Percentiles rank a stretch among this genome's conserved stretches.
phyloP scores from a whole-genome alignment of 495 filamentous ascomycete genomes.

The Tuber borchii region DNA sequence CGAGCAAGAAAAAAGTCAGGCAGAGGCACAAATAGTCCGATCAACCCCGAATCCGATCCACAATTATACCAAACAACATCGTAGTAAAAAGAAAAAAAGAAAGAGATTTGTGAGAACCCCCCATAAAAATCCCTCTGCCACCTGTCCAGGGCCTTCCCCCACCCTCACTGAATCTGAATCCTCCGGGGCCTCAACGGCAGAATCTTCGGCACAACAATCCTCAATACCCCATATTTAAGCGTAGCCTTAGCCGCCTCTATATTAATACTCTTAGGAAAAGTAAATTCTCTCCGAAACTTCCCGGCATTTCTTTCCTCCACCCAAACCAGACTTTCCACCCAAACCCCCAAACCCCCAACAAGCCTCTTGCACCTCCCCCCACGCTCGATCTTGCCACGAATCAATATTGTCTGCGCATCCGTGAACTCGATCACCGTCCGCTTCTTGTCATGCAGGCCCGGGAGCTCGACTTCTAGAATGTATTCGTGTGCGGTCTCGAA shows the following conservation, averaged over 20 bases:
- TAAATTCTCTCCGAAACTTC: conserved; percentile 71
- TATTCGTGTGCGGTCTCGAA: conserved; percentile 61
- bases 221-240: conserved; percentile 68
- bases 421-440: conserved; percentile 78
- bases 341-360: conserved; percentile 31
- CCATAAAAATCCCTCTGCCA: background rate
- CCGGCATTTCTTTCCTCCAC: conserved; percentile 72
- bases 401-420: conserved; percentile 66
- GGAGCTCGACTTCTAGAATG: conserved; percentile 80
- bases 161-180: conserved; percentile 53
- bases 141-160: background rate
- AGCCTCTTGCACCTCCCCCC: conserved; percentile 48
- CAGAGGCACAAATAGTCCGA: background rate
- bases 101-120: too few species aligned
- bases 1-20: background rate
- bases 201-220: conserved; percentile 68
- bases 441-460: conserved; percentile 64
- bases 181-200: conserved; percentile 50
- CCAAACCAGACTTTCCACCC: conserved; percentile 53
- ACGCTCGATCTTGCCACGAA: conserved; percentile 63
- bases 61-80: conserved; percentile 21
- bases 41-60: background rate
- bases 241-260: conserved; percentile 68
- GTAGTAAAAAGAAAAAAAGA: background rate
- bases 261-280: conserved; percentile 67